Evolutionary conservation across 441 rosid species (phyloP).

Genomic region (Daphne laureola): DNA sequence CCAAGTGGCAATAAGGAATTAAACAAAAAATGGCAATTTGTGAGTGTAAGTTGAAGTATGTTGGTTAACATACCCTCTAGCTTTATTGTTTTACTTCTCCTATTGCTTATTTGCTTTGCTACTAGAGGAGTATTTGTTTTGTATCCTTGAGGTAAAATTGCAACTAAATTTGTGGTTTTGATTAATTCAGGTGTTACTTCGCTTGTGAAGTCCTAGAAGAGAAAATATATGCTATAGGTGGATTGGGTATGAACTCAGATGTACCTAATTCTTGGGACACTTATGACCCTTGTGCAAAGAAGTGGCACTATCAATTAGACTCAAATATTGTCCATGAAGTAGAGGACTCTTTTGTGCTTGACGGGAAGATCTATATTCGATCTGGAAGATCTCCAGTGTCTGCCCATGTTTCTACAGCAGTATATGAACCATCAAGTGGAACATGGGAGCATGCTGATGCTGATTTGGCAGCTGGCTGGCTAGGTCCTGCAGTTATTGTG

Average conservation of each 20-base stretch:
- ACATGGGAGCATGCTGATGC: slow-evolving; percentile 61
- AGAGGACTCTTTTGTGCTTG: slow-evolving; percentile 65
- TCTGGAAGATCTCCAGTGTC: slow-evolving; percentile 28
- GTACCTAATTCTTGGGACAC: slow-evolving; percentile 58
- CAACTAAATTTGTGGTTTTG: slow-evolving; percentile 10
- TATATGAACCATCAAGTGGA: slow-evolving; percentile 41
- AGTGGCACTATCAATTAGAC: slow-evolving; percentile 36
- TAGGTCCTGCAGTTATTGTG: slow-evolving; percentile 69
- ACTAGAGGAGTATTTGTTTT: not conserved
- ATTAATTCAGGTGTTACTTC: slow-evolving; percentile 60
- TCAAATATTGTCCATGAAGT: slow-evolving; percentile 38
- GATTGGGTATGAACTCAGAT: slow-evolving; percentile 36
- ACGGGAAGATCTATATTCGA: slow-evolving; percentile 52
- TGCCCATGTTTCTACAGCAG: slow-evolving; percentile 27
- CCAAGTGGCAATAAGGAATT: too few relatives aligned
- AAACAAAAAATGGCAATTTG: too few relatives aligned
- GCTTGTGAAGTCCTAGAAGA: slow-evolving; percentile 58
- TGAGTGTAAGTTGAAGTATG: too few relatives aligned
- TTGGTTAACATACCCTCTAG: too few relatives aligned
- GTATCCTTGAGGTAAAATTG: not conserved
- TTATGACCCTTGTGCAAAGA: slow-evolving; percentile 39
- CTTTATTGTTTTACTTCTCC: not conserved
- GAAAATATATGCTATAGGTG: slow-evolving; percentile 68
- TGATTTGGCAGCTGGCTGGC: slow-evolving; percentile 66
- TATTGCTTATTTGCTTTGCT: too few relatives aligned